These are phyloP conservation scores for Tulasnella sp. DNA, from an alignment of 768 basidiomycete species.

Conservation along the genomic window DNA sequence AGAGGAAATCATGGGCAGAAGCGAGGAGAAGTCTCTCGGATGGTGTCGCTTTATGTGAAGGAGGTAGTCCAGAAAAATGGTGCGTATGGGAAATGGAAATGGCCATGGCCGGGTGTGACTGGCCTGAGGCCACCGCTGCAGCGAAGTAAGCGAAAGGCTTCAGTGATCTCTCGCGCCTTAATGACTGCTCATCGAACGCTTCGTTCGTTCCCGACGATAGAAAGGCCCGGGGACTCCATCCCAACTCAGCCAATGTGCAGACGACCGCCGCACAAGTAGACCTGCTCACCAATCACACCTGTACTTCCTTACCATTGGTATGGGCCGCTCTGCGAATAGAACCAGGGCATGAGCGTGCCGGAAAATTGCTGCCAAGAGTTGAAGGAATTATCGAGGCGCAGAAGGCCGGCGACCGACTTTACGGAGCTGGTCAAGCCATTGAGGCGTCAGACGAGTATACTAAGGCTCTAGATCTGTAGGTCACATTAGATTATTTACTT, in stretches of 20 bases:
- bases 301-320: conserved; percentile 46
- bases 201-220: conserved; percentile 32
- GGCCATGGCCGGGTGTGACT: conserved; percentile 56
- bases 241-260: conserved; percentile 69
- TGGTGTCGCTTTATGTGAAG: conserved; percentile 48
- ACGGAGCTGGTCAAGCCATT: conserved; percentile 46
- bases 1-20: conserved; percentile 59
- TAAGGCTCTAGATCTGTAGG: conserved; percentile 39
- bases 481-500: too few relatives aligned
- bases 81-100: conserved; percentile 67
- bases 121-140: conserved; percentile 45
- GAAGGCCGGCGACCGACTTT: conserved; percentile 71
- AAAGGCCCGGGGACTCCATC: conserved; percentile 59
- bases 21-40: conserved; percentile 68
- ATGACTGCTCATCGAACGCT: not conserved
- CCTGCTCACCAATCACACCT: conserved; percentile 58
- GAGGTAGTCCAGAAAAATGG: conserved; percentile 70
- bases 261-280: conserved; percentile 67
- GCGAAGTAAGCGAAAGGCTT: not conserved
- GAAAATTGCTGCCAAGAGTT: conserved; percentile 61
- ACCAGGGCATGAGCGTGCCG: conserved; percentile 61
- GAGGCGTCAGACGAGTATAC: conserved; percentile 61
- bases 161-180: not conserved
- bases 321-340: conserved; percentile 63
- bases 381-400: conserved; percentile 74